These are phyloP conservation scores for Discostella pseudostelligera DNA, from an alignment of 108 stramenopile species.

Conservation along the genomic window DNA sequence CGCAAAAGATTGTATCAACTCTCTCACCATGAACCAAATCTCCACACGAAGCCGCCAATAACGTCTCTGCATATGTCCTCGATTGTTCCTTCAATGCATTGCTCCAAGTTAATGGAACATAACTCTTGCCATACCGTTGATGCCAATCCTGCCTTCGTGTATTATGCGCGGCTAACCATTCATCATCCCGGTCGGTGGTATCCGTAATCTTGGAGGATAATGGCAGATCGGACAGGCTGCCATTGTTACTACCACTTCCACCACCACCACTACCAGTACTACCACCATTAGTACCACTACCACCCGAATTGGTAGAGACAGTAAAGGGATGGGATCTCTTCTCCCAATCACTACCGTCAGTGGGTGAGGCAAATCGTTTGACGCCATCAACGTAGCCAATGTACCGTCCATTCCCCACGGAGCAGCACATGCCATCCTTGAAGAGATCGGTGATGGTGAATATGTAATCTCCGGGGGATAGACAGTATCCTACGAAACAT, in stretches of 20 bases:
- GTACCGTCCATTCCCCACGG: conserved; percentile 14
- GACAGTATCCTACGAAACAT: conserved; percentile 20
- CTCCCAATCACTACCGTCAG: conserved; percentile 16
- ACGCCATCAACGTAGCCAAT: conserved; percentile 13
- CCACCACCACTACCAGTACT: too few species aligned
- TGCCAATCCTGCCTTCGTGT: conserved; percentile 26
- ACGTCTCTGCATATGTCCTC: conserved; percentile 1
- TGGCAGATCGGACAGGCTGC: not conserved
- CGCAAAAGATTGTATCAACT: too few species aligned
- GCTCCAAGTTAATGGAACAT: conserved; percentile 29
- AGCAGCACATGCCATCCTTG: conserved; percentile 32
- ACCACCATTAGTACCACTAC: not conserved
- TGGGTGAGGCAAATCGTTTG: conserved; percentile 16
- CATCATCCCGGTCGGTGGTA: not conserved
- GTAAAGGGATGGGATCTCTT: conserved; percentile 14
- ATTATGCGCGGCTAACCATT: conserved; percentile 33
- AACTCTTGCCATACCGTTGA: conserved; percentile 14
- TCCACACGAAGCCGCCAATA: not conserved
- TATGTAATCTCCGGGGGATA: conserved; percentile 14
- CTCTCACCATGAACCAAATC: conserved; percentile 8
- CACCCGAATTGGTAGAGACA: not conserved
- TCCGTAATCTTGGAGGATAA: not conserved
- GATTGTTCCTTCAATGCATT: conserved; percentile 10
- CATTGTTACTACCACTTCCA: too few species aligned
- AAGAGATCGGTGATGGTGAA: conserved; percentile 27